Evolutionary conservation across 495 filamentous ascomycete genomes (phyloP).

Genomic region (Lasiosphaeria hispida): DNA sequence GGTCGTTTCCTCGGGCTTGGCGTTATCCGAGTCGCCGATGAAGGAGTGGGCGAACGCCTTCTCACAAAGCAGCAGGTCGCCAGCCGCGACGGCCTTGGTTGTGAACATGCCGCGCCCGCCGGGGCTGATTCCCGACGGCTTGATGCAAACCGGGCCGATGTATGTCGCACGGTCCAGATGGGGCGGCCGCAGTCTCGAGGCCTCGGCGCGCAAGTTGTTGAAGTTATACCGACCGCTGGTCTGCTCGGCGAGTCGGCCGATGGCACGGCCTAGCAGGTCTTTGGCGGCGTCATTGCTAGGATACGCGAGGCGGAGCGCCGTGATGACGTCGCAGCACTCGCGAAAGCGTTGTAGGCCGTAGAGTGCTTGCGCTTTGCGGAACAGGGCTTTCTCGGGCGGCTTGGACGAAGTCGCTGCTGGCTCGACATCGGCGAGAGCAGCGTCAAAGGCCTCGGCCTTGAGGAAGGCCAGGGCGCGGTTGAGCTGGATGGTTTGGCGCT

Average conservation of each 20-base stretch:
- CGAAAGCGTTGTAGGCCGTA: slow-evolving; percentile 44
- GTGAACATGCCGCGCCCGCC: slow-evolving; percentile 10
- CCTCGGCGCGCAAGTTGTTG: slow-evolving; percentile 33
- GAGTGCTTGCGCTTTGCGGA: slow-evolving; percentile 44
- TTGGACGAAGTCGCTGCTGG: not conserved
- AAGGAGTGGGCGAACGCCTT: slow-evolving; percentile 51
- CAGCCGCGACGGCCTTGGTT: slow-evolving; percentile 45
- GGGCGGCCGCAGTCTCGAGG: slow-evolving; percentile 32
- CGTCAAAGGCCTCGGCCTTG: slow-evolving; percentile 8
- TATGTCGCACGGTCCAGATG: slow-evolving; percentile 49
- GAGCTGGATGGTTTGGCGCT: slow-evolving; percentile 5
- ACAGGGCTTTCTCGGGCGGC: slow-evolving; percentile 44
- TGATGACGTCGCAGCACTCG: slow-evolving; percentile 26
- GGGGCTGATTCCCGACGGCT: slow-evolving; percentile 22
- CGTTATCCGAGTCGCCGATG: not conserved
- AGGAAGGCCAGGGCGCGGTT: slow-evolving; percentile 13
- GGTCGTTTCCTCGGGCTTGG: slow-evolving; percentile 12
- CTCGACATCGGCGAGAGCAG: slow-evolving; percentile 11
- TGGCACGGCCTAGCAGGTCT: slow-evolving; percentile 30
- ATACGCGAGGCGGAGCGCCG: slow-evolving; percentile 24
- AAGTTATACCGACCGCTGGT: slow-evolving; percentile 45
- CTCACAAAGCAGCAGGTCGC: slow-evolving; percentile 52
- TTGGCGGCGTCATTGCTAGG: slow-evolving; percentile 31
- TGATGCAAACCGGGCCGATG: slow-evolving; percentile 27
- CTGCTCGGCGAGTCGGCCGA: slow-evolving; percentile 31